Conservation (phyloP, 164 flowering plant species). For the Tetracentron sinense region DNA sequence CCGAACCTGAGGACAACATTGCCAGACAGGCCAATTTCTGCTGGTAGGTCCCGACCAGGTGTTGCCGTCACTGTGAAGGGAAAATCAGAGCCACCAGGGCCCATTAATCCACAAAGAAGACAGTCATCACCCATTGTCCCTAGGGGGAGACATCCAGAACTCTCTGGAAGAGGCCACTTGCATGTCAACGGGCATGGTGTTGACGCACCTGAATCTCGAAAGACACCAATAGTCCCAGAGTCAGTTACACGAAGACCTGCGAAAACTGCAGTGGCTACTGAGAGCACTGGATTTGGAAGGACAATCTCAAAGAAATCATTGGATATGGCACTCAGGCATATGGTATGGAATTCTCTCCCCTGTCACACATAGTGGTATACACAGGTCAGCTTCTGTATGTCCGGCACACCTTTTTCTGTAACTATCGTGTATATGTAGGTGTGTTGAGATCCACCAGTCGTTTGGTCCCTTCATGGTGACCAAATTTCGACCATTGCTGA, state of each 20-base stretch:
- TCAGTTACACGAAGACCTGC: conserved; percentile 40
- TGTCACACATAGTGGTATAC: not conserved
- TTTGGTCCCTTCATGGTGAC: too few species aligned
- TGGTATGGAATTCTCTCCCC: conserved; percentile 48
- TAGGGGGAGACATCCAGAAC: conserved; percentile 67
- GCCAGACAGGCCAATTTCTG: conserved; percentile 86
- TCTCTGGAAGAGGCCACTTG: conserved; percentile 37
- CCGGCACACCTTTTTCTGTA: not conserved
- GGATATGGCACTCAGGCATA: conserved; percentile 92
- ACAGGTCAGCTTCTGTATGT: not conserved
- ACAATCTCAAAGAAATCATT: conserved; percentile 86
- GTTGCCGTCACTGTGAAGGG: conserved; percentile 39
- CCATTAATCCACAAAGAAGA: conserved; percentile 43
- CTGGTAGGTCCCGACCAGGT: conserved; percentile 86
- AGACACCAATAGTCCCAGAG: conserved; percentile 35
- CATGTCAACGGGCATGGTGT: conserved; percentile 45
- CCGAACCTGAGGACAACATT: conserved; percentile 87
- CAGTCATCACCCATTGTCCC: conserved; percentile 62
- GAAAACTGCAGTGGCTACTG: conserved; percentile 43
- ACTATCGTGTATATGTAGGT: too few species aligned
- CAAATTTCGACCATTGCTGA: too few species aligned
- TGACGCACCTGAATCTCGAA: conserved; percentile 45
- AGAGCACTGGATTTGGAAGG: conserved; percentile 82
- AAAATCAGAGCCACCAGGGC: conserved; percentile 36
- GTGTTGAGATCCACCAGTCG: too few species aligned